Evolutionary conservation across 495 filamentous ascomycete genomes (phyloP), one percentile per base, ranked within the genome.

Genomic region (Copromyces sp.): DNA sequence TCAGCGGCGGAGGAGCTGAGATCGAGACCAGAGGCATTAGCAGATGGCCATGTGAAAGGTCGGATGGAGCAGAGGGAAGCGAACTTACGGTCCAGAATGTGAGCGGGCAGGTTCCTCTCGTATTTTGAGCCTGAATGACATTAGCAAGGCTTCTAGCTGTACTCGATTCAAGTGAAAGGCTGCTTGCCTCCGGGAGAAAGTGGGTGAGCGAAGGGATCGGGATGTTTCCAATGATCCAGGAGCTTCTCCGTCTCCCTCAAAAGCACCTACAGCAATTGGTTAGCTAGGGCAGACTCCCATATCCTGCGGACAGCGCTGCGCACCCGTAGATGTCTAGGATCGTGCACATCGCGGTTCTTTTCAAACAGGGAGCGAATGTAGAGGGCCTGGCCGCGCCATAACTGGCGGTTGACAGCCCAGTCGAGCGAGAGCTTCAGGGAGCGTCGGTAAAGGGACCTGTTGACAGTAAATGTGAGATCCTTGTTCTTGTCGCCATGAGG

Each of bases 311-410:
- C 35, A 32, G 24, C 24, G 38, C 68, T 24, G 73, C 84, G 75
- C 88, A 96, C 95, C 84, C 92, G 89, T 81, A 94, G 92, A 82
- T 94, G 92, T 77, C 94, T 89, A 72, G 92, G 93, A 79, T 99
- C 94, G 68, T 86, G 89, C 74, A 98, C 86, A 77, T 94, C 83
- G 79, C 89, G 92, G 82, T 99, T 98, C 59, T 93, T 93, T 77
- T 99, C 95, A 79, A 99, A 99, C 12, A 98, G 86, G 20, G 92
- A 93, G 75, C 95, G 91, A 74, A 99, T 95, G 80, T 99, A 98
- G 74, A 98, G 84, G 20, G 96, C 95, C 81, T 98, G 95, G 70
- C 94, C 92, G 74, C 96, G 89, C 94, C 96, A 99, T 74, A 97
- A 82, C 74, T 91, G 87, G 71, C 96, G 89, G 76, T 97, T 92